Evolutionary conservation across 2,329 filamentous ascomycete species (phyloP).

Genomic region (Colletotrichum cordylinicola): DNA sequence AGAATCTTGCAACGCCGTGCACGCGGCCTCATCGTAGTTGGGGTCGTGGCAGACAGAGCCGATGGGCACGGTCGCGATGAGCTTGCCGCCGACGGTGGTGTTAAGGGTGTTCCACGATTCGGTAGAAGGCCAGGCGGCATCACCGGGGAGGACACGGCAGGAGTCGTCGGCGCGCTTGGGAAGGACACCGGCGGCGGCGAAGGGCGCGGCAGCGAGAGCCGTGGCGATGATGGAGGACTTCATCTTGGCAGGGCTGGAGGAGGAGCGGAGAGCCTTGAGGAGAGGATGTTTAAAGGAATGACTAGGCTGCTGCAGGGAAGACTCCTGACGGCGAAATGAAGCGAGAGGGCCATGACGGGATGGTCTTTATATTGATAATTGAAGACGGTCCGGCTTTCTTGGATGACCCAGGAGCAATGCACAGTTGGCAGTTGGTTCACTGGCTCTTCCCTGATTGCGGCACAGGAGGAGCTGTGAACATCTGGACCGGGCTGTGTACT

Average conservation of each 20-base stretch:
- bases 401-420: background rate
- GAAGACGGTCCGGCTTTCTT: background rate
- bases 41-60: slow-evolving; percentile 57
- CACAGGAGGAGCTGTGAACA: background rate
- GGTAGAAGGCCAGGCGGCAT: slow-evolving; percentile 57
- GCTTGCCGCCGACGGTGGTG: slow-evolving; percentile 50
- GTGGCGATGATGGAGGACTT: slow-evolving; percentile 11
- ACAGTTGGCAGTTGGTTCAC: background rate
- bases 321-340: slow-evolving; percentile 11
- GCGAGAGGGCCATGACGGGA: background rate
- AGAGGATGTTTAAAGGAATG: slow-evolving; percentile 5
- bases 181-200: slow-evolving; percentile 10
- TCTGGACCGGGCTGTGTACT: background rate
- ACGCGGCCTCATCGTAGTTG: slow-evolving; percentile 48
- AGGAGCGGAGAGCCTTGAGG: background rate
- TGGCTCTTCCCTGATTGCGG: background rate
- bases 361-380: slow-evolving; percentile 14
- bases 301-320: slow-evolving; percentile 19
- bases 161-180: slow-evolving; percentile 8
- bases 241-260: slow-evolving; percentile 9
- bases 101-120: slow-evolving; percentile 57
- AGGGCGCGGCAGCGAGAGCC: slow-evolving; percentile 8
- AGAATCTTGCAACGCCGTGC: slow-evolving; percentile 38
- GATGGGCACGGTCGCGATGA: slow-evolving; percentile 59
- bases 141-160: slow-evolving; percentile 53